These are phyloP conservation scores for Epichloe aotearoae DNA, from an alignment of 2,329 filamentous ascomycete species.

Conservation along the genomic window DNA sequence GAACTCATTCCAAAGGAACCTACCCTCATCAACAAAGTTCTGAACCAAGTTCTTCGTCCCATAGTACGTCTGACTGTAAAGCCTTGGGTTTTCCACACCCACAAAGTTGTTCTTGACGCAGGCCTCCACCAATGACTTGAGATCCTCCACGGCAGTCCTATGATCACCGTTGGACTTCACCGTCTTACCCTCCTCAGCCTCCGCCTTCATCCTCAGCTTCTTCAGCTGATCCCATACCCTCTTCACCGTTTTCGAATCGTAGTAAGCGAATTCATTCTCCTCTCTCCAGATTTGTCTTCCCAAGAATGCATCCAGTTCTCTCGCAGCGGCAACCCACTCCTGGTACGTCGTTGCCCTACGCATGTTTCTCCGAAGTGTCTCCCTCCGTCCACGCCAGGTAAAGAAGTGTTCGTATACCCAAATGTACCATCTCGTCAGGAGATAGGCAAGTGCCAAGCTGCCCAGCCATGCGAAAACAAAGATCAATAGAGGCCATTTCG, in stretches of 20 bases:
- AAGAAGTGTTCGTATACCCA: conserved; percentile 84
- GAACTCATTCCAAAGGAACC: conserved; percentile 10
- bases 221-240: conserved; percentile 65
- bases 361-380: conserved; percentile 57
- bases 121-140: conserved; percentile 67
- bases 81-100: conserved; percentile 78
- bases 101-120: conserved; percentile 98
- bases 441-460: conserved; percentile 57
- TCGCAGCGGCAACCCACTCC: conserved; percentile 73
- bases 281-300: conserved; percentile 73
- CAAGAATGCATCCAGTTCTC: conserved; percentile 65
- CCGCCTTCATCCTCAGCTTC: conserved; percentile 46
- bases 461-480: conserved; percentile 70
- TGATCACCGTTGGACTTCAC: conserved; percentile 22
- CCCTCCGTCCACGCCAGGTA: conserved; percentile 72
- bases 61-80: conserved; percentile 97
- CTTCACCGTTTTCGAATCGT: conserved; percentile 73
- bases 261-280: conserved; percentile 67
- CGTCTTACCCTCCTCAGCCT: conserved; percentile 32
- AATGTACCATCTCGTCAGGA: conserved; percentile 78
- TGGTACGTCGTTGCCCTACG: conserved; percentile 60
- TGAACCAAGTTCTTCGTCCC: conserved; percentile 94
- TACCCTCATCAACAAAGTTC: conserved; percentile 73
- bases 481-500: conserved; percentile 85
- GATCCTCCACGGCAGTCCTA: conserved; percentile 51